A percentile compares a stretch with the other conserved stretches of the same genome.
Evolutionary conservation across 192 early-diverging fungal genomes (phyloP).

Genomic region (Backusella psychrophila): DNA sequence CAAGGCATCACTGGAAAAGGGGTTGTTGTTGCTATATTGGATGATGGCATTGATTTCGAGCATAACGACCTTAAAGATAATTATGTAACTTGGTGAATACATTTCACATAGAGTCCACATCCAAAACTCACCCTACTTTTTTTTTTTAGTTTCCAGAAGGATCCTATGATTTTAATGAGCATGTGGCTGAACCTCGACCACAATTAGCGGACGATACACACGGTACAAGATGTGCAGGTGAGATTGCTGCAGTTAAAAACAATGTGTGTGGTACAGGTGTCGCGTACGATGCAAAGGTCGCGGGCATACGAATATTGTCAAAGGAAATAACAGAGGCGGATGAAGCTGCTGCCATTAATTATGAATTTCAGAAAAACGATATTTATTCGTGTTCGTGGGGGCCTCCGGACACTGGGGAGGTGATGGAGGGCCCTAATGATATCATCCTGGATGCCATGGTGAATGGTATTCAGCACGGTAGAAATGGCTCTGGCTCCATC

Average conservation of each 20-base stretch:
- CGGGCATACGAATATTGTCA: conserved; percentile 90
- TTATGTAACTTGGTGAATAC: conserved; percentile 63
- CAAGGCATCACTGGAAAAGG: conserved; percentile 86
- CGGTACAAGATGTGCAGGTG: conserved; percentile 97
- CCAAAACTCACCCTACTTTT: neutral
- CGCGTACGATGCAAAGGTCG: conserved; percentile 83
- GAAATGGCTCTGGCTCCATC: conserved; percentile 82
- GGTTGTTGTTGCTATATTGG: conserved; percentile 87
- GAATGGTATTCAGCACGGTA: conserved; percentile 83
- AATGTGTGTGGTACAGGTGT: conserved; percentile 93
- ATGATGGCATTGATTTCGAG: conserved; percentile 92
- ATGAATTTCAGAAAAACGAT: conserved; percentile 81
- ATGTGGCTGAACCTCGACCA: conserved; percentile 72
- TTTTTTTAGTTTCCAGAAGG: conserved; percentile 65
- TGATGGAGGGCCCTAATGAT: conserved; percentile 81
- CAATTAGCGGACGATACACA: conserved; percentile 78
- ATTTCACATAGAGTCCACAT: too few species aligned
- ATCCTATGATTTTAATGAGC: conserved; percentile 95
- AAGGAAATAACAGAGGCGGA: conserved; percentile 88
- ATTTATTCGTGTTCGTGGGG: conserved; percentile 99
- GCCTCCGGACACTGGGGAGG: conserved; percentile 82
- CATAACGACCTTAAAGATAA: conserved; percentile 81
- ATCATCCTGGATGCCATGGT: conserved; percentile 81
- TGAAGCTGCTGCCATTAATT: conserved; percentile 90
- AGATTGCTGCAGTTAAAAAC: conserved; percentile 92